Conservation (phyloP, 768 basidiomycete species). For the Rhodosporidiobolus odoratus region DNA sequence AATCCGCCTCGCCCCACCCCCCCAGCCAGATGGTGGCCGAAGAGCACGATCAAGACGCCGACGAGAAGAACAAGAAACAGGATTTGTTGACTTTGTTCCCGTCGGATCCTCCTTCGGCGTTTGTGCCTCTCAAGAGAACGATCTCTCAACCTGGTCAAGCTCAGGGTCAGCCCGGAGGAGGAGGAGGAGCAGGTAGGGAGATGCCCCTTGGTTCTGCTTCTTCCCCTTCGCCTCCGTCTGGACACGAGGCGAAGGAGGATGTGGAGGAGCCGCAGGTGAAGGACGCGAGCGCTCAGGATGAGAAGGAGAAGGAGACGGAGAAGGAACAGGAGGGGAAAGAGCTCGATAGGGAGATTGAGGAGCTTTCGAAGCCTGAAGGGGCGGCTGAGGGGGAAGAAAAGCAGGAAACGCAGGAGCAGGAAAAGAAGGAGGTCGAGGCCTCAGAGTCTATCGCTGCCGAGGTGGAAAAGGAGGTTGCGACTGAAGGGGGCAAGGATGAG, state of each 20-base stretch:
- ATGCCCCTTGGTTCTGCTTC: no score
- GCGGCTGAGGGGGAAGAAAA: background rate
- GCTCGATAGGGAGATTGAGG: background rate
- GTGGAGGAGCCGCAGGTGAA: no score
- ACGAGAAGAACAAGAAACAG: background rate
- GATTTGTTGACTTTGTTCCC: conserved; percentile 7
- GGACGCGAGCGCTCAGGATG: background rate
- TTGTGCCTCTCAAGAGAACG: conserved; percentile 26
- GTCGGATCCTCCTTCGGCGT: conserved; percentile 22
- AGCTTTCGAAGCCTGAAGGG: background rate
- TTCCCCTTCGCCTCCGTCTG: no score
- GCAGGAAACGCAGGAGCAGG: background rate
- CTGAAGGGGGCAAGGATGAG: background rate
- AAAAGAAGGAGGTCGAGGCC: background rate
- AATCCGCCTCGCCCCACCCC: no score
- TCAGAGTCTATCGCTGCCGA: conserved; percentile 8
- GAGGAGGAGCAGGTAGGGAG: background rate
- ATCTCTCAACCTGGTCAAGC: conserved; percentile 16
- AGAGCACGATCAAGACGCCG: background rate
- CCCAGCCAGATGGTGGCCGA: no score
- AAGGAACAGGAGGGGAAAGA: background rate
- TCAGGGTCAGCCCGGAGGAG: background rate
- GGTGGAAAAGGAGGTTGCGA: background rate
- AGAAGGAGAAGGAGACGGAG: background rate
- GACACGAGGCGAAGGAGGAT: background rate